These are phyloP conservation scores for Striga hermonthica DNA, from an alignment of 305 asterid genomes.

Conservation along the genomic window DNA sequence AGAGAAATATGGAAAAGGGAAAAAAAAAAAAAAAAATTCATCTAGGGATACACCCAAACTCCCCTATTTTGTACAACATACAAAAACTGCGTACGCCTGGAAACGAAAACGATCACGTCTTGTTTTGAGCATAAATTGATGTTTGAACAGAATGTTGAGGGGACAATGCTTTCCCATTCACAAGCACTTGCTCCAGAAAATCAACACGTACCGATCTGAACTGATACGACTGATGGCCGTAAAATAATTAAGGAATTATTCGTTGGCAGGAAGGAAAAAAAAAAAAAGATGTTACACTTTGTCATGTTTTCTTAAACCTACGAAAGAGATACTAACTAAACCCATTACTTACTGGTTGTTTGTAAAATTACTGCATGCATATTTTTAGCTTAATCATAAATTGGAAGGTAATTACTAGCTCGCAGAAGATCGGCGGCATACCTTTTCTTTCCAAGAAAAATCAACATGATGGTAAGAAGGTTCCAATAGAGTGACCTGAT, in stretches of 20 bases:
- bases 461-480: slow-evolving; percentile 60
- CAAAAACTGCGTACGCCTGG: slow-evolving; percentile 1
- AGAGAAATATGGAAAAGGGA: neutral
- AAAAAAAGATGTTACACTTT: neutral
- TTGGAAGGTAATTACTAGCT: neutral
- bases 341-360: too few species aligned
- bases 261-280: neutral
- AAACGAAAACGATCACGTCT: slow-evolving; percentile 39
- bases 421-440: slow-evolving; percentile 28
- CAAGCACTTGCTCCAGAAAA: slow-evolving; percentile 80
- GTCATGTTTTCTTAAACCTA: neutral
- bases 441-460: slow-evolving; percentile 86
- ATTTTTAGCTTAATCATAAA: neutral
- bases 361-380: neutral
- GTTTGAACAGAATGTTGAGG: slow-evolving; percentile 53
- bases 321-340: too few species aligned
- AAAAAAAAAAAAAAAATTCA: neutral
- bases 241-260: slow-evolving; percentile 19
- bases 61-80: slow-evolving; percentile 17
- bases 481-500: slow-evolving; percentile 67
- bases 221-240: slow-evolving; percentile 51
- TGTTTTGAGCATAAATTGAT: slow-evolving; percentile 76
- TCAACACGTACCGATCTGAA: slow-evolving; percentile 86
- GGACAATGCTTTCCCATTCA: slow-evolving; percentile 65
- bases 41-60: slow-evolving; percentile 5